A percentile compares a stretch with the other conserved stretches of the same genome.
Evolutionary conservation across 1,284 basidiomycete species (phyloP).

Genomic region (Stereum hirsutum): DNA sequence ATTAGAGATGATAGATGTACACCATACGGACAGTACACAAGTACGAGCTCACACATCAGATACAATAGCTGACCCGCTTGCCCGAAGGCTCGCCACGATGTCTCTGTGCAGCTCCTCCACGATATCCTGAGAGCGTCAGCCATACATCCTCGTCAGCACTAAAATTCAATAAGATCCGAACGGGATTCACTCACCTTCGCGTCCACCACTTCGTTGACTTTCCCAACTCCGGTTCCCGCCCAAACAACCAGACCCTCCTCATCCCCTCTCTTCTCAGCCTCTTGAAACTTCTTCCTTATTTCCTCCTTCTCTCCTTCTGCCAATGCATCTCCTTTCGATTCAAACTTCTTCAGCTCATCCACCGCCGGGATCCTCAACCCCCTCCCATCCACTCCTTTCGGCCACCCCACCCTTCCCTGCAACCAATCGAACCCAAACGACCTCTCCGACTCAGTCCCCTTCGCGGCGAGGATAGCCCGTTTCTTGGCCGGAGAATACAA

Average conservation of each 20-base stretch:
- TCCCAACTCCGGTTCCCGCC: slow-evolving; percentile 61
- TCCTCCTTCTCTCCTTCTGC: slow-evolving; percentile 34
- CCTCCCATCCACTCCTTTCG: slow-evolving; percentile 55
- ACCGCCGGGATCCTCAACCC: slow-evolving; percentile 49
- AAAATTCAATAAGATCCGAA: slow-evolving; percentile 1
- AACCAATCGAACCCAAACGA: slow-evolving; percentile 60
- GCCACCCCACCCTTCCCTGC: slow-evolving; percentile 56
- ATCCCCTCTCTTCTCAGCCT: slow-evolving; percentile 35
- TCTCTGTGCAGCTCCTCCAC: slow-evolving; percentile 41
- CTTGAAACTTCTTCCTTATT: slow-evolving; percentile 33
- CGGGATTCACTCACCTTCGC: slow-evolving; percentile 42
- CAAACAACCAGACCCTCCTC: slow-evolving; percentile 49
- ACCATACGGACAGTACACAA: no score
- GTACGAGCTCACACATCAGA: no score
- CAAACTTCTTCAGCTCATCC: slow-evolving; percentile 50
- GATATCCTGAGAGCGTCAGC: slow-evolving; percentile 29
- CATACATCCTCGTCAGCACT: not conserved
- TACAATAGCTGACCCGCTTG: no score
- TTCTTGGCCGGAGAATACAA: slow-evolving; percentile 49
- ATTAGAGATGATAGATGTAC: no score
- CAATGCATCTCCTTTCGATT: no score
- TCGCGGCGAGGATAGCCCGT: slow-evolving; percentile 42
- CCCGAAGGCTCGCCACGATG: no score
- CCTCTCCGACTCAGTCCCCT: slow-evolving; percentile 39
- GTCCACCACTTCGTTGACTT: slow-evolving; percentile 41